Percentiles rank a stretch among this genome's conserved stretches.
Conservation (phyloP, 208 protist genomes). For the Leishmania tropica region DNA sequence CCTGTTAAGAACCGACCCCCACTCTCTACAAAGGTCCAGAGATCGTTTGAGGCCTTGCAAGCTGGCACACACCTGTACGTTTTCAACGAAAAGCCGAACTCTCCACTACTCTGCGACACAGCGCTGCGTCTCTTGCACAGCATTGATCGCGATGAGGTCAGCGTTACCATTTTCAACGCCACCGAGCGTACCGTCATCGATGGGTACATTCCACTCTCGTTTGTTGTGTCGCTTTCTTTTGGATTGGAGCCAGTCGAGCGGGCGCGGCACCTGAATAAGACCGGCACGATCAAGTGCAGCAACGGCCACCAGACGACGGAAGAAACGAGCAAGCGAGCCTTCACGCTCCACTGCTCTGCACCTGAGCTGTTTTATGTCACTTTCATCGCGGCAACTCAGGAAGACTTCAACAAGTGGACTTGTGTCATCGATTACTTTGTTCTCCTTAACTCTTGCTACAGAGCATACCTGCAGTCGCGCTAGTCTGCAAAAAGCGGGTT, state of each 20-base stretch:
- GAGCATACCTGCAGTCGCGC: conserved; percentile 21
- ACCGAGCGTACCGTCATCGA: conserved; percentile 33
- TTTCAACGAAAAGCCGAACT: conserved; percentile 47
- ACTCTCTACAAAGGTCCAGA: conserved; percentile 34
- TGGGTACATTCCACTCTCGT: conserved; percentile 58
- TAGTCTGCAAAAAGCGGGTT: neutral
- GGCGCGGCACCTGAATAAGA: conserved; percentile 19
- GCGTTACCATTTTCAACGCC: conserved; percentile 57
- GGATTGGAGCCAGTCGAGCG: conserved; percentile 42
- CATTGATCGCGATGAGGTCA: conserved; percentile 43
- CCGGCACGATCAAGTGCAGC: conserved; percentile 32
- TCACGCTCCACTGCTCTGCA: conserved; percentile 53
- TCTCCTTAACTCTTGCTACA: conserved; percentile 28
- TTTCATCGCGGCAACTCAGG: conserved; percentile 46
- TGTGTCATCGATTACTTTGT: conserved; percentile 53
- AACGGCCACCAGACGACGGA: conserved; percentile 20
- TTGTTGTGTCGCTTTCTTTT: conserved; percentile 38
- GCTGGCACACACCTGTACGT: conserved; percentile 45
- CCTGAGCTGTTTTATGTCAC: conserved; percentile 59
- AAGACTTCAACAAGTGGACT: conserved; percentile 44
- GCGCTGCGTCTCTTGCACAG: conserved; percentile 47
- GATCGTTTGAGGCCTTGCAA: conserved; percentile 35
- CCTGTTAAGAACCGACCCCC: conserved; percentile 31
- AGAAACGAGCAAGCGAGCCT: conserved; percentile 35
- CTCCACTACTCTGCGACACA: conserved; percentile 37